These are phyloP conservation scores for Yamadazyma epiphylla DNA, from an alignment of 1,139 yeast species.

Conservation along the genomic window DNA sequence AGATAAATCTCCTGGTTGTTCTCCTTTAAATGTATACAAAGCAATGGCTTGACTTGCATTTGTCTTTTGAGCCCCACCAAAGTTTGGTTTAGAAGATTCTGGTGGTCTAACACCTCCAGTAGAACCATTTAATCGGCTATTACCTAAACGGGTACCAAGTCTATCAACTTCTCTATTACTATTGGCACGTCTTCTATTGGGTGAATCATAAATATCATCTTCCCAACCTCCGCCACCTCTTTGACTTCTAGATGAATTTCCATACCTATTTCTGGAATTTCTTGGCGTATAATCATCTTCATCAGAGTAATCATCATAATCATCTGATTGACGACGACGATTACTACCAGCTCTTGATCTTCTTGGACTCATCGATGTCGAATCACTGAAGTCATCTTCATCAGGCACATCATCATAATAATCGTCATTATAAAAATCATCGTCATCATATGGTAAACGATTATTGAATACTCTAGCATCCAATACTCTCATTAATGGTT, in stretches of 20 bases:
- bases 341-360: constrained; percentile 24
- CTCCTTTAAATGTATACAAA: constrained; percentile 81
- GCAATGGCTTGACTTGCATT: constrained; percentile 83
- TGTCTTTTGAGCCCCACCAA: constrained; percentile 39
- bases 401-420: constrained; percentile 69
- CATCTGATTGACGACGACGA: constrained; percentile 33
- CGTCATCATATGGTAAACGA: constrained; percentile 47
- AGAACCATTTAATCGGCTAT: constrained; percentile 22
- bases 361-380: constrained; percentile 30
- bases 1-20: constrained; percentile 85
- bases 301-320: constrained; percentile 38
- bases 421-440: constrained; percentile 54
- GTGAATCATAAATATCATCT: constrained; percentile 73
- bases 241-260: constrained; percentile 7
- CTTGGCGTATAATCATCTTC: constrained; percentile 23
- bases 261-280: constrained; percentile 10
- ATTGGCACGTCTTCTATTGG: constrained; percentile 27
- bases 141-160: constrained; percentile 28
- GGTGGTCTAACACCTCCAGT: constrained; percentile 39
- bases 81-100: constrained; percentile 50
- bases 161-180: constrained; percentile 34
- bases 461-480: constrained; percentile 81
- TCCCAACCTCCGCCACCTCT: constrained; percentile 49
- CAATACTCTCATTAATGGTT: constrained; percentile 78
- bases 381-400: constrained; percentile 48